phyloP scores from a whole-genome alignment of 805 yeast species.

The Starmerella powellii region DNA sequence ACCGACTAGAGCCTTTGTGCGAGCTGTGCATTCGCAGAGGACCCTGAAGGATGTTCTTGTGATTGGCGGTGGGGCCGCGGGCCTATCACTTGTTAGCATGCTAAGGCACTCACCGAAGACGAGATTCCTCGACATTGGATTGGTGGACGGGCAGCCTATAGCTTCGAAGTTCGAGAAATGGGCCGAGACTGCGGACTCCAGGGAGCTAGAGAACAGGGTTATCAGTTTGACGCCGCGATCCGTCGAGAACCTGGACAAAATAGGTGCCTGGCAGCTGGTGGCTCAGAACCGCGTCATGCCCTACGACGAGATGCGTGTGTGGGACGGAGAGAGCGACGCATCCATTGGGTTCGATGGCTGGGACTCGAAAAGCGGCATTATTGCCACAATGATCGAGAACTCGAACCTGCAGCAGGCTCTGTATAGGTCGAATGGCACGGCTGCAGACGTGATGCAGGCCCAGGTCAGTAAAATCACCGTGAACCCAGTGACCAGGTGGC shows the following conservation, averaged over 20 bases:
- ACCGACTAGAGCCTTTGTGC: neutral
- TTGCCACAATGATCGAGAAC: slow-evolving; percentile 83
- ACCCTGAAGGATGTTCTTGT: slow-evolving; percentile 52
- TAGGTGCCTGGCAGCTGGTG: slow-evolving; percentile 68
- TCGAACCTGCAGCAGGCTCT: slow-evolving; percentile 70
- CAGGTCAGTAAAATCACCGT: slow-evolving; percentile 31
- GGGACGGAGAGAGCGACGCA: slow-evolving; percentile 70
- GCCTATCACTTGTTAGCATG: slow-evolving; percentile 73
- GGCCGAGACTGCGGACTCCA: slow-evolving; percentile 32
- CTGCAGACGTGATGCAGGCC: slow-evolving; percentile 28
- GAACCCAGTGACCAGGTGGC: slow-evolving; percentile 40
- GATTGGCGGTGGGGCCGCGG: slow-evolving; percentile 97
- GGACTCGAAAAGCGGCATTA: slow-evolving; percentile 28
- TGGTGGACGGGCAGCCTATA: slow-evolving; percentile 64
- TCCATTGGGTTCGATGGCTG: slow-evolving; percentile 59
- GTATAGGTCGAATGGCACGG: slow-evolving; percentile 4
- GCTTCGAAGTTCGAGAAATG: slow-evolving; percentile 38
- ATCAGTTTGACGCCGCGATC: slow-evolving; percentile 78
- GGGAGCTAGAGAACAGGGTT: slow-evolving; percentile 60
- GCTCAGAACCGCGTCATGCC: slow-evolving; percentile 59
- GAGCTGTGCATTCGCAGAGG: slow-evolving; percentile 7
- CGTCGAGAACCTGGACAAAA: slow-evolving; percentile 47
- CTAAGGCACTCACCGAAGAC: slow-evolving; percentile 54
- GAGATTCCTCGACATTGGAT: slow-evolving; percentile 44
- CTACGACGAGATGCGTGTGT: slow-evolving; percentile 72